Evolutionary conservation across 805 yeast genomes (phyloP).

Genomic region (Clavispora phyllophila): DNA sequence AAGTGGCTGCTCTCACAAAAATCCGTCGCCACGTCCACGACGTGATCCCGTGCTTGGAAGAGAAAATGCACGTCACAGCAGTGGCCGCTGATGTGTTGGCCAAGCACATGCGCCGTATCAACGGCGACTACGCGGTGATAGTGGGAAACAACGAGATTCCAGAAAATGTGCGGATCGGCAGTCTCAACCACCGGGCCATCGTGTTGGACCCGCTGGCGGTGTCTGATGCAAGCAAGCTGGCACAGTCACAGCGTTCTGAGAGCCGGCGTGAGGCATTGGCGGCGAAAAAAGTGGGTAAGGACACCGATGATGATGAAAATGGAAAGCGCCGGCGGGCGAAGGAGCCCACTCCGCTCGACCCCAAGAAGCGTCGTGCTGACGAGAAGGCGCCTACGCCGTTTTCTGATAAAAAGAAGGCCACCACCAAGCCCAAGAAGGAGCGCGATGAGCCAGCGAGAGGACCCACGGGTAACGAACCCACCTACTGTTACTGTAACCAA

Average conservation of each 20-base stretch:
- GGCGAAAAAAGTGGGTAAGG: conserved; percentile 65
- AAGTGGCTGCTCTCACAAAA: conserved; percentile 30
- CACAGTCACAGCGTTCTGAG: conserved; percentile 76
- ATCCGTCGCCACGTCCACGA: conserved; percentile 52
- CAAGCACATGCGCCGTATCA: conserved; percentile 66
- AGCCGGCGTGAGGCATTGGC: conserved; percentile 89
- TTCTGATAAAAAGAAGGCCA: conserved; percentile 17
- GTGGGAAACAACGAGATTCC: conserved; percentile 76
- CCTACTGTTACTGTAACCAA: conserved; percentile 94
- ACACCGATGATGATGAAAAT: conserved; percentile 26
- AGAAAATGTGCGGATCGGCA: conserved; percentile 68
- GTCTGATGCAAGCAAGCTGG: conserved; percentile 45
- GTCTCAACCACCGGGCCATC: conserved; percentile 88
- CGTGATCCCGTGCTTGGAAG: conserved; percentile 87
- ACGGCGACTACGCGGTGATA: conserved; percentile 75
- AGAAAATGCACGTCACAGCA: conserved; percentile 95
- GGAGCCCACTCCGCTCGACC: conserved; percentile 21
- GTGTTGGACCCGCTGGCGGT: conserved; percentile 50
- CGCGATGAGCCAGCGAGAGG: conserved; percentile 9
- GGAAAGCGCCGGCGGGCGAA: conserved; percentile 12
- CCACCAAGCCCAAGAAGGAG: conserved; percentile 18
- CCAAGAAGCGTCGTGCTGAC: conserved; percentile 11
- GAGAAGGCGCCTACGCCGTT: conserved; percentile 6
- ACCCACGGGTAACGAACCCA: conserved; percentile 50
- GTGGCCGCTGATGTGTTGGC: conserved; percentile 76